Evolutionary conservation across 768 basidiomycete genomes (phyloP).

Genomic region (Sporobolomyces phaffii): DNA sequence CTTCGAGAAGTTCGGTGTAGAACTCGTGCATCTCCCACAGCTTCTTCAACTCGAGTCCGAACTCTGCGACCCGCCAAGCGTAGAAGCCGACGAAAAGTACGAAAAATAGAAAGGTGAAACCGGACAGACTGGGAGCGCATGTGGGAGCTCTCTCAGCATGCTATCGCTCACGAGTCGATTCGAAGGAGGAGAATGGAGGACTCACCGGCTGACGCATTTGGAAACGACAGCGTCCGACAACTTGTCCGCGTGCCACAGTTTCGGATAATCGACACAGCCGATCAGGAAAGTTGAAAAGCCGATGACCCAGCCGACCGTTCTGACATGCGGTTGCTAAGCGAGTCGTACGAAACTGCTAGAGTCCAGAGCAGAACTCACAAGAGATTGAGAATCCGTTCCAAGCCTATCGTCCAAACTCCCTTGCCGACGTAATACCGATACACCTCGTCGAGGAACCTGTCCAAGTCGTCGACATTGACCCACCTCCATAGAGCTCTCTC

Average conservation of each 20-base stretch:
- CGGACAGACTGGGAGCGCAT: slow-evolving; percentile 31
- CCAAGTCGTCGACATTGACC: slow-evolving; percentile 97
- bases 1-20: slow-evolving; percentile 84
- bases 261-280: slow-evolving; percentile 88
- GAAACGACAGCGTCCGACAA: slow-evolving; percentile 76
- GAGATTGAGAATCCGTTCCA: slow-evolving; percentile 84
- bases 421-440: slow-evolving; percentile 96
- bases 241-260: slow-evolving; percentile 61
- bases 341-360: slow-evolving; percentile 13
- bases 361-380: slow-evolving; percentile 61
- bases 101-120: slow-evolving; percentile 66
- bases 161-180: no score
- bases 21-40: slow-evolving; percentile 92
- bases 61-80: slow-evolving; percentile 76
- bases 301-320: slow-evolving; percentile 96
- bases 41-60: slow-evolving; percentile 65
- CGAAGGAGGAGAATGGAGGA: no score
- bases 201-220: no score
- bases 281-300: slow-evolving; percentile 94
- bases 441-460: slow-evolving; percentile 73
- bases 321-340: slow-evolving; percentile 48
- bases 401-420: slow-evolving; percentile 89
- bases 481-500: slow-evolving; percentile 96
- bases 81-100: slow-evolving; percentile 81
- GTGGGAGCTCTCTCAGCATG: no score